Evolutionary conservation across 2,329 filamentous ascomycete genomes (phyloP).

Genomic region (Stagonosporopsis cucurbitacearum): DNA sequence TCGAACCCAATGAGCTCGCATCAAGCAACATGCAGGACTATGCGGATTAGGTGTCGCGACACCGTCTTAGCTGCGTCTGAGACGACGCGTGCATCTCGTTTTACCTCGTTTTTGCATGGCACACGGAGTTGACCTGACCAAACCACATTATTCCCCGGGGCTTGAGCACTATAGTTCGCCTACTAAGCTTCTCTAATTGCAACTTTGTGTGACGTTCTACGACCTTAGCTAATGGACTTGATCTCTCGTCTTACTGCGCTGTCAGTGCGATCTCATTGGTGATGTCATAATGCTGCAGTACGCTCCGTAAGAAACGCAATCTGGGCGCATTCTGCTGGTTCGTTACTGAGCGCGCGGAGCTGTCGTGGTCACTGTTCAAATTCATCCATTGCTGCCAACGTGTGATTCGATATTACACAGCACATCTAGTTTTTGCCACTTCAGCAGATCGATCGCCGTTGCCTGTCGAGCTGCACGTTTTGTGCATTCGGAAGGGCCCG

Average conservation of each 20-base stretch:
- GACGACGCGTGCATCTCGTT: background rate
- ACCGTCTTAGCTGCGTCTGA: slow-evolving; percentile 1
- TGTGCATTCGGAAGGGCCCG: background rate
- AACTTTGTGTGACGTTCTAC: slow-evolving; percentile 15
- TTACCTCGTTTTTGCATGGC: slow-evolving; percentile 36
- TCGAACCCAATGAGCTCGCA: slow-evolving; percentile 46
- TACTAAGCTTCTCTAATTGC: slow-evolving; percentile 16
- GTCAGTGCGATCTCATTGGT: background rate
- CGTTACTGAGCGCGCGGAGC: background rate
- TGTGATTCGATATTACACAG: slow-evolving; percentile 9
- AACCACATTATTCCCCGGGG: slow-evolving; percentile 32
- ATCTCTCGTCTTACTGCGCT: slow-evolving; percentile 1
- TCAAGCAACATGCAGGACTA: slow-evolving; percentile 40
- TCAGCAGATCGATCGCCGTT: slow-evolving; percentile 12
- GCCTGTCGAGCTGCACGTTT: slow-evolving; percentile 9
- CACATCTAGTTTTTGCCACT: background rate
- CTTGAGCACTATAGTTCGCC: slow-evolving; percentile 22
- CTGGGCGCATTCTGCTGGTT: background rate
- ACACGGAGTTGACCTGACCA: slow-evolving; percentile 33
- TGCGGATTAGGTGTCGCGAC: slow-evolving; percentile 29
- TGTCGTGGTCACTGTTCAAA: background rate
- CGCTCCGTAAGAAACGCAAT: background rate
- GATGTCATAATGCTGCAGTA: slow-evolving; percentile 12
- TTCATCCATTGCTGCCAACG: background rate
- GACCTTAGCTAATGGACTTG: background rate